These are phyloP conservation scores for Quercus parvula DNA, from an alignment of 306 rosid genomes.

Conservation along the genomic window DNA sequence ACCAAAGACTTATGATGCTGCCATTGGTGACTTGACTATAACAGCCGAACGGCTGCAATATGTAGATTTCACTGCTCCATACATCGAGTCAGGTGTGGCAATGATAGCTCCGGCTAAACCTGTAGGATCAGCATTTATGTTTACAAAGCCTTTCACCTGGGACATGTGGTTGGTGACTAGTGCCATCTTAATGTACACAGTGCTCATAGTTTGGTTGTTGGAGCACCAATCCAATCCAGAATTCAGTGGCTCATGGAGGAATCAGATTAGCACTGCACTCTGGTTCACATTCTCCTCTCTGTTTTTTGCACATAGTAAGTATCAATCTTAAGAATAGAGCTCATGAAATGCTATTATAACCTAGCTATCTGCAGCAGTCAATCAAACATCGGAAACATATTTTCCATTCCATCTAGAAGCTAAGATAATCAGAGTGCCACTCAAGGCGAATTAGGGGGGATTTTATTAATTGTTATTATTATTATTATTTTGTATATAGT, in stretches of 20 bases:
- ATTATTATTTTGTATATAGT: too few relatives aligned
- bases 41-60: slow-evolving; percentile 33
- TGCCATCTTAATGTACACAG: slow-evolving; percentile 47
- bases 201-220: slow-evolving; percentile 51
- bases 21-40: slow-evolving; percentile 62
- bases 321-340: background rate
- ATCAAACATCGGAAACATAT: too few relatives aligned
- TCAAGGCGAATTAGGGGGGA: too few relatives aligned
- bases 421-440: too few relatives aligned
- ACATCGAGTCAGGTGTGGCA: slow-evolving; percentile 53
- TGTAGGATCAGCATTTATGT: slow-evolving; percentile 42
- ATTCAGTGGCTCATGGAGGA: slow-evolving; percentile 48
- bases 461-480: too few relatives aligned
- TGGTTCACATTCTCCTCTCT: slow-evolving; percentile 69
- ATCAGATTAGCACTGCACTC: slow-evolving; percentile 52
- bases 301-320: slow-evolving; percentile 79
- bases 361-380: too few relatives aligned
- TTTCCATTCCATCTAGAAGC: too few relatives aligned
- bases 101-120: slow-evolving; percentile 44
- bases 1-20: slow-evolving; percentile 57
- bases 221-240: slow-evolving; percentile 52
- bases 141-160: slow-evolving; percentile 65
- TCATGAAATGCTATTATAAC: too few relatives aligned
- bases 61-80: slow-evolving; percentile 66
- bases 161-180: slow-evolving; percentile 58